Evolutionary conservation across 176 grass and related monocot genomes (phyloP).

Genomic region (Aegilops tauschii): DNA sequence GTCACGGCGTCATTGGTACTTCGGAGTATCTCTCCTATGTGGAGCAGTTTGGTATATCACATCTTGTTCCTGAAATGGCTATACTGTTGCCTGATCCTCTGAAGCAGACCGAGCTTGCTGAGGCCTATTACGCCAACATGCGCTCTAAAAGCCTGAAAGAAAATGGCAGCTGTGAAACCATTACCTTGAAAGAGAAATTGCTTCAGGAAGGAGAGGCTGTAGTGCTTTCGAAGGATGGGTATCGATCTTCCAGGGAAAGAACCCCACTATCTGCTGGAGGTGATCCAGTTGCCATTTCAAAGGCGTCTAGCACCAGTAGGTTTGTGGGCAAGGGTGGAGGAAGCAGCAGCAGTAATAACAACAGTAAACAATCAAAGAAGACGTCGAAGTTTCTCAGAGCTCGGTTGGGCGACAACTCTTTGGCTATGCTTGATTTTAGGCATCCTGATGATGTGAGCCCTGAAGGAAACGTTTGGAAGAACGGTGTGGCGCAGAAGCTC

Average conservation of each 20-base stretch:
- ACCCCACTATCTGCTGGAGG: not conserved
- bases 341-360: not conserved
- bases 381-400: slow-evolving; percentile 66
- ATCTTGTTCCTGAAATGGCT: slow-evolving; percentile 89
- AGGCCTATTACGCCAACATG: slow-evolving; percentile 67
- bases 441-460: slow-evolving; percentile 26
- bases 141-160: slow-evolving; percentile 40
- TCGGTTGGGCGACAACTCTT: slow-evolving; percentile 60
- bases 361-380: slow-evolving; percentile 47
- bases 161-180: slow-evolving; percentile 26
- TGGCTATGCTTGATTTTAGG: slow-evolving; percentile 45
- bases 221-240: slow-evolving; percentile 78
- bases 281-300: slow-evolving; percentile 12
- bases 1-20: slow-evolving; percentile 59
- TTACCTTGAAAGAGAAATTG: slow-evolving; percentile 30
- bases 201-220: slow-evolving; percentile 55
- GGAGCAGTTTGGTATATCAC: slow-evolving; percentile 83
- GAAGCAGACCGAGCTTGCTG: slow-evolving; percentile 77
- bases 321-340: not conserved
- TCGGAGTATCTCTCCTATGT: slow-evolving; percentile 89
- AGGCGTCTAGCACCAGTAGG: slow-evolving; percentile 14
- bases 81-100: slow-evolving; percentile 62
- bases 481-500: slow-evolving; percentile 73
- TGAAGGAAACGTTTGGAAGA: slow-evolving; percentile 70
- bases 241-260: slow-evolving; percentile 61